Percentiles rank a stretch among this genome's conserved stretches.
phyloP scores from a whole-genome alignment of 306 rosid genomes.

The Neltuma alba region DNA sequence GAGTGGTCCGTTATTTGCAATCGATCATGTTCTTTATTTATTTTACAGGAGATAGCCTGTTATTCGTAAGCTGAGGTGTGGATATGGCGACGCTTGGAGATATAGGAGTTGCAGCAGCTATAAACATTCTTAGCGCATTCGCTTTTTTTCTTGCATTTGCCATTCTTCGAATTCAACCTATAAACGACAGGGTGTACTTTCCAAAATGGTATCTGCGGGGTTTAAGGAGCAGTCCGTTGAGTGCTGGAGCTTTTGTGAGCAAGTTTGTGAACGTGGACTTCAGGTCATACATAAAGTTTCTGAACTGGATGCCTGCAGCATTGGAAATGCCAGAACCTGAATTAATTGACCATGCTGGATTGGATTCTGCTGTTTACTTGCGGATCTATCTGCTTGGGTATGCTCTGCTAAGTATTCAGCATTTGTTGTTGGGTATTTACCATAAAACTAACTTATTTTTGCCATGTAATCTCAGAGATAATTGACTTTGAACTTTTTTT shows the following conservation, averaged over 20 bases:
- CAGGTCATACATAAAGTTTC: slow-evolving; percentile 69
- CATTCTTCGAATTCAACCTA: slow-evolving; percentile 84
- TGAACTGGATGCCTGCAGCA: slow-evolving; percentile 96
- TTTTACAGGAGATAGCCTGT: slow-evolving; percentile 45
- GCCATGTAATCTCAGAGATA: neutral
- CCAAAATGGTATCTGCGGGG: slow-evolving; percentile 98
- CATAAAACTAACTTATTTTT: neutral
- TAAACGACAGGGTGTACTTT: slow-evolving; percentile 95
- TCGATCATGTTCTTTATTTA: neutral
- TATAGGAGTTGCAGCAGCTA: slow-evolving; percentile 87
- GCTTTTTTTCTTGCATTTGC: slow-evolving; percentile 82
- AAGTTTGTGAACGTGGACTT: slow-evolving; percentile 91
- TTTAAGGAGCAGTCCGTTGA: slow-evolving; percentile 77
- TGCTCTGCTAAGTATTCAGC: slow-evolving; percentile 12
- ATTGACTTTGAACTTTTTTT: neutral
- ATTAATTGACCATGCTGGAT: slow-evolving; percentile 86
- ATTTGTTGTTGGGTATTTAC: neutral
- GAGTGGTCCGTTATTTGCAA: neutral
- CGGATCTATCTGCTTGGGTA: slow-evolving; percentile 95
- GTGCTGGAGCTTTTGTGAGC: slow-evolving; percentile 65
- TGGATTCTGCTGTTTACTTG: slow-evolving; percentile 90
- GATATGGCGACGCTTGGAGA: slow-evolving; percentile 80
- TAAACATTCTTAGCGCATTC: slow-evolving; percentile 80
- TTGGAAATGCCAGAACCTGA: slow-evolving; percentile 97
- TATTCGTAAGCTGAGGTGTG: slow-evolving; percentile 9